Evolutionary conservation across 208 protist species (phyloP), one percentile per base, ranked within the genome.

Genomic region (Trichomonas vaginalis): DNA sequence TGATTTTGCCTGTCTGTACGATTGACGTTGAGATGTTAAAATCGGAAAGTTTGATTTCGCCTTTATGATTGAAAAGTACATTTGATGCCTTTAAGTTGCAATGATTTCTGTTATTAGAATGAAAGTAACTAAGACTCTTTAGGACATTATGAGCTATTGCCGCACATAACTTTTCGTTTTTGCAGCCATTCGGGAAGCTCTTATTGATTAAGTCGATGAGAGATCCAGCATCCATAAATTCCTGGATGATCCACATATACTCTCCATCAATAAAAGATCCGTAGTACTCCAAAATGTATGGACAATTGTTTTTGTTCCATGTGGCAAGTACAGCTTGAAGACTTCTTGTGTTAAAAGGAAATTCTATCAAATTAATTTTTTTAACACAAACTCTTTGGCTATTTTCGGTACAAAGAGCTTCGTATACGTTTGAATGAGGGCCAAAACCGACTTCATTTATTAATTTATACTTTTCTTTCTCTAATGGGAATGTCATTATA

Each of bases 21-120:
- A 96, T 23, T 17, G 40, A 37, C 8, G 21, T 47, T 17, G 86
- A 42, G 0, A 97, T 95, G 56, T 96, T 96, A 95, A 97, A 97
- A 95, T 97, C 96, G 17, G 96, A 96, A 8, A 97, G 42, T 96
- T 97, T 96, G 37, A 97, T 51, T 51, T 79, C 46, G 27, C 97
- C 97, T 0, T 87, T 45, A 0, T 95, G 95, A 12, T 92, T 88
- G 15, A 97, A 39, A 39, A 97, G 62, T 37, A 97, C 92, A 61
- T 97, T 97, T 42, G 96, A 95, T 49, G 96, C 46, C 47, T 96
- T 97, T 14, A 97, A 40, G 4, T 97, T 88, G 0, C 96, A 17
- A 95, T 97, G 96, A 95, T 96, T 96, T 27, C 87, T 87, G 14
- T 96, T 21, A 46, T 97, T 96, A 45, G 46, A 23, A 62, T 97